Base-by-base conservation (phyloP, 2,329 filamentous ascomycete genomes). In the Sarocladiaceae sp. region DNA sequence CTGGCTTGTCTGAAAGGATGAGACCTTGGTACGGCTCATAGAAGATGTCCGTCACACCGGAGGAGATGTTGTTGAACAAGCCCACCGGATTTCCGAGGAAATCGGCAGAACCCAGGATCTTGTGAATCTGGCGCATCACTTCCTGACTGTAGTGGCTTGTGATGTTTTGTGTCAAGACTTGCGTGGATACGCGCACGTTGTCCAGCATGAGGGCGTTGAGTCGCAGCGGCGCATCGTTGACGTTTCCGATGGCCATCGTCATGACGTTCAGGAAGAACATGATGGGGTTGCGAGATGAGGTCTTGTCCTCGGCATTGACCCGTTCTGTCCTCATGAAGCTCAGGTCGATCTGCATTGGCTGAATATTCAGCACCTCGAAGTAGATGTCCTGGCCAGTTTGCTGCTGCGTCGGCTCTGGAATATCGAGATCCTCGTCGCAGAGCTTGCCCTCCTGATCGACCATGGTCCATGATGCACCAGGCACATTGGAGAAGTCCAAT, bases 251-350 rank as follows among this genome's bases (percentile, higher is more conserved):
- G 12, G 93, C 95, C 93, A 98, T 98, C 1, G 94, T 97, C 72
- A 98, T 82, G 53, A 97, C 88, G 58, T 98, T 97, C 62, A 97
- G 82, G 60, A 96, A 90, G 69, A 97, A 98, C 90, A 97, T 97
- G 62, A 98, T 76, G 1, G 94, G 94, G 58, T 95, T 98, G 33
- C 80, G 82, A 1, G 88, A 88, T 12, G 88, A 88, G 46, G 89
- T 85, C 54, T 93, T 94, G 62, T 97, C 90, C 61, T 97, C 91
- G 2, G 88, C 91, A 52, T 98, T 98, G 67, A 98, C 85, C 10
- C 89, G 82, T 63, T 98, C 93, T 0, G 93, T 98, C 16, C 93
- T 84, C 63, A 98, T 94, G 59, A 98, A 96, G 1, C 93, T 97
- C 44, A 98, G 70, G 67, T 98, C 89, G 40, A 98, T 78, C 64